A percentile compares a stretch with the other conserved stretches of the same genome.
These are phyloP conservation scores for Thelonectria discophora DNA, from an alignment of 2,329 filamentous ascomycete genomes.

Conservation along the genomic window DNA sequence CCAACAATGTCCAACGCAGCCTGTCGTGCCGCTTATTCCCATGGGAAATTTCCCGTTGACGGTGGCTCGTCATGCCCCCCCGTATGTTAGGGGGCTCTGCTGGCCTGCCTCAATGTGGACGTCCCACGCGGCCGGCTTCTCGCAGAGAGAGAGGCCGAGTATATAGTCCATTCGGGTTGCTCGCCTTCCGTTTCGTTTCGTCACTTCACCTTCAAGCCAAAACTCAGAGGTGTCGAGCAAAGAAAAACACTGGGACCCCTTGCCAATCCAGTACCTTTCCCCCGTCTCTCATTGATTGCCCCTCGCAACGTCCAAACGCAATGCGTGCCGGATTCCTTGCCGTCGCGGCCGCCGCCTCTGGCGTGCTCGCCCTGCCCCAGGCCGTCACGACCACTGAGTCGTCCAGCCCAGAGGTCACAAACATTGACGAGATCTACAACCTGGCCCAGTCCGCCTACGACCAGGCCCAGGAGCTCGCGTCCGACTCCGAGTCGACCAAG, in stretches of 20 bases:
- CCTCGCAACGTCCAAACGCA: background rate
- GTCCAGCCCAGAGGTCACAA: constrained; percentile 32
- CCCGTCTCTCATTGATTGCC: constrained; percentile 17
- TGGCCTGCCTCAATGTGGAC: background rate
- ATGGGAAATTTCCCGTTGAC: background rate
- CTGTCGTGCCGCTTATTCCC: background rate
- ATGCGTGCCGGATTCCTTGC: constrained; percentile 36
- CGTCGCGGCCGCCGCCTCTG: constrained; percentile 34
- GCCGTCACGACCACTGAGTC: constrained; percentile 19
- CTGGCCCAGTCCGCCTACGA: constrained; percentile 38
- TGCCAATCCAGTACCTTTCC: constrained; percentile 13
- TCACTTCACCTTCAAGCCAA: constrained; percentile 22
- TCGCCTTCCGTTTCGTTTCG: background rate
- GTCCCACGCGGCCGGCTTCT: background rate
- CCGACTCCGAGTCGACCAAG: constrained; percentile 27
- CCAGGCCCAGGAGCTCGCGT: constrained; percentile 34
- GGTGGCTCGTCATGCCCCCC: background rate
- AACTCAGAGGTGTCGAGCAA: constrained; percentile 6
- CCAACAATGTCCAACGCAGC: background rate
- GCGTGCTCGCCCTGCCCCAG: constrained; percentile 34
- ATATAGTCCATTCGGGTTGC: constrained; percentile 17
- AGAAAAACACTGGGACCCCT: constrained; percentile 18
- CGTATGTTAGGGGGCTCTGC: background rate
- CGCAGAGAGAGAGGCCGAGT: background rate
- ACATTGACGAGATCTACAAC: constrained; percentile 33